Evolutionary conservation across 768 basidiomycete genomes (phyloP), one percentile per base, ranked within the genome.

Genomic region (Chalciporus chontae): DNA sequence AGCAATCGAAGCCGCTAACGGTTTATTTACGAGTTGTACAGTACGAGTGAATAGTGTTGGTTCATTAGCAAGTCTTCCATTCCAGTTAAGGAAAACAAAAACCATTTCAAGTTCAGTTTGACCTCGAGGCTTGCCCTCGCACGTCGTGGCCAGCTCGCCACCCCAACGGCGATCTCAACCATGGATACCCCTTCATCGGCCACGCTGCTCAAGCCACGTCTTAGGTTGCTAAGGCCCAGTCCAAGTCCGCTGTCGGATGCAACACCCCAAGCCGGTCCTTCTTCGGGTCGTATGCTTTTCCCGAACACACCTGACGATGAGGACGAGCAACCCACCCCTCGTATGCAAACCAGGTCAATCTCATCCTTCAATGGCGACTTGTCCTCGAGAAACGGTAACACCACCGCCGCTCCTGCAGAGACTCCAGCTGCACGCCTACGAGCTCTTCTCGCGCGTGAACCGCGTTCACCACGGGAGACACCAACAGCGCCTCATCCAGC

Each of bases 341-440:
- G 66, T 14, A 51, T 69, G 5, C 57, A 52, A 4, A 45, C 56
- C 2, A 57, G 24, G 19, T 40, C 55, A 19, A 68, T 69, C 37
- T 14, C 50, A 8, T 53, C 56, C 23, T 40, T 52, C 36, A 49
- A 51, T 32, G 50, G 40, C 26, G 55, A 50, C 21, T 18, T 48
- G 18, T 41, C 53, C 10, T 3, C 40, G 26, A 47, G 11, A 24
- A 38, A 9, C 50, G 52, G 15, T 53, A 36, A 52, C 21, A 47
- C 47, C 8, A 46, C 53, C 27, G 52, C 56, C 18, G 40, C 51
- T 11, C 58, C 65, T 8, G 45, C 59, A 39, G 76, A 76, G 45
- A 82, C 76, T 2, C 78, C 83, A 7, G 82, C 84, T 17, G 76
- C 74, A 18, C 79, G 82, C 42, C 76, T 88, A 17, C 83, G 85